Base-by-base conservation (phyloP, 208 protist genomes). In the Herpetomonas tarakana region DNA sequence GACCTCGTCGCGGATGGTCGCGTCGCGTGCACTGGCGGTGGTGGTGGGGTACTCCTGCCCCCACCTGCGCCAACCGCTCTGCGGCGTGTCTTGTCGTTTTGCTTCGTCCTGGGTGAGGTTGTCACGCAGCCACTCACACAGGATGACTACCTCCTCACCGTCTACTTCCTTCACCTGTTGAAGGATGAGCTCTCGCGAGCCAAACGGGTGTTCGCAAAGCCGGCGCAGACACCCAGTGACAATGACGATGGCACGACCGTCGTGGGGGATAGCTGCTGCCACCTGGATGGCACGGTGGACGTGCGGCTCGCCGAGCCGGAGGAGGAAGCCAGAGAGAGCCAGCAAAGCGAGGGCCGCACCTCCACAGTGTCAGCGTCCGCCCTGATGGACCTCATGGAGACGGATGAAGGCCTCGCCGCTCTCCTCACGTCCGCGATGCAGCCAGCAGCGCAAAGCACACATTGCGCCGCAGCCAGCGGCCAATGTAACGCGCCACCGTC, bases 121-220 rank as follows among this genome's bases (percentile, higher is more conserved):
- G 71, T 50, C 3, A 74, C 74, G 6, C 58, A 63, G 1, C 65
- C 64, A 4, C 44, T 81, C 0, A 76, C 74, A 14, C 74, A 81
- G 24, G 70, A 76, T 25, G 74, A 81, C 59, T 76, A 65, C 38
- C 51, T 76, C 16, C 51, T 76, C 41, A 63, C 70, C 1, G 56
- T 54, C 7, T 58, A 72, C 39, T 81, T 70, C 22, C 29, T 74
- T 41, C 38, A 61, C 4, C 53, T 63, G 60, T 39, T 77, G 24
- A 26, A 71, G n/a, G 22, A 27, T 11, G 39, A 28, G 22, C 24
- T 72, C 18, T 26, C 71, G 25, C 54, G 38, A 22, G 24, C 46
- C 12, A 7, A 18, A 6, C 46, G 35, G 6, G n/a, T n/a, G n/a
- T n/a, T n/a, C n/a, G n/a, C n/a, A n/a, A n/a, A n/a, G n/a, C n/a